These are phyloP conservation scores for Globisporangium middletonii DNA, from an alignment of 352 stramenopile genomes.

Conservation along the genomic window DNA sequence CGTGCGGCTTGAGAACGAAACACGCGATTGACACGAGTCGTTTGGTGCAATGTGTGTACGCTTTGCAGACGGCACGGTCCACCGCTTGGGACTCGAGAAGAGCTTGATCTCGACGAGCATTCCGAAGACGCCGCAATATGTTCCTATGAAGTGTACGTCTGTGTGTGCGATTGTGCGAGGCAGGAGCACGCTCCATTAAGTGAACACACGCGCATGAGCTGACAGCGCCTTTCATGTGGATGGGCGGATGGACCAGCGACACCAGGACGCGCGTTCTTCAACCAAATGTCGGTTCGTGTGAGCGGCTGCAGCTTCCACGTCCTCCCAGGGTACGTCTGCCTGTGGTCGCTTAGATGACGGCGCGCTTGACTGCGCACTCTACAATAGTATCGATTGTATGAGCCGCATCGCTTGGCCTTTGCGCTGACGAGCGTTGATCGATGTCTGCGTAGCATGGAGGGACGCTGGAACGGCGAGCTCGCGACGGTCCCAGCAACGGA, in stretches of 20 bases:
- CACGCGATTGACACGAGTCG: background rate
- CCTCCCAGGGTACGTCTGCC: conserved; percentile 37
- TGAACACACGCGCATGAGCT: background rate
- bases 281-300: conserved; percentile 81
- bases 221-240: background rate
- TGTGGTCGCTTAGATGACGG: background rate
- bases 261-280: conserved; percentile 71
- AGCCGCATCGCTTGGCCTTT: background rate
- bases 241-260: conserved; percentile 3
- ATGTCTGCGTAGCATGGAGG: conserved; percentile 50
- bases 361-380: background rate
- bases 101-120: conserved; percentile 69
- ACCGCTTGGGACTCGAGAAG: conserved; percentile 78
- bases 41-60: background rate
- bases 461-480: conserved; percentile 82
- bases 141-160: conserved; percentile 42
- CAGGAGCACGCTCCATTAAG: no score
- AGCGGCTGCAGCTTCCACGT: conserved; percentile 85
- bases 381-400: background rate
- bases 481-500: conserved; percentile 64
- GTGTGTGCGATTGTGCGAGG: background rate
- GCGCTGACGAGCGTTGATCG: background rate
- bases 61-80: conserved; percentile 60
- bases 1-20: background rate
- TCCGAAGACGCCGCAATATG: conserved; percentile 43